Evolutionary conservation across 1,139 yeast genomes (phyloP).

Genomic region (Diutina pseudorugosa): DNA sequence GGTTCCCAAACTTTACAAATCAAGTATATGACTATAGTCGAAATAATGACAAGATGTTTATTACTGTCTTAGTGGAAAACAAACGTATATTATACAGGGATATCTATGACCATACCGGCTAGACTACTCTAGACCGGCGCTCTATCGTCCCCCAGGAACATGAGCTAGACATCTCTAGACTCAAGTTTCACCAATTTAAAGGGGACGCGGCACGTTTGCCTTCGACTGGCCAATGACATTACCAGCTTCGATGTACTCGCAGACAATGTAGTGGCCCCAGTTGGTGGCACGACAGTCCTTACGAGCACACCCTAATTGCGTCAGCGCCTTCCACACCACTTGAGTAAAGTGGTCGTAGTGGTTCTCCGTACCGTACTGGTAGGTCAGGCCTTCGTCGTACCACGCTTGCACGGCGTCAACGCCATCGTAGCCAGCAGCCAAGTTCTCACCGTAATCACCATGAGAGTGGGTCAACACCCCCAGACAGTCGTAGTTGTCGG

Average conservation of each 20-base stretch:
- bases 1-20: no score
- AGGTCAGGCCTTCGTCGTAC: constrained; percentile 15
- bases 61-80: no score
- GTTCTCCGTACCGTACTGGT: constrained; percentile 8
- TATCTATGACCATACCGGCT: background rate
- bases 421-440: constrained; percentile 43
- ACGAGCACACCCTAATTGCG: constrained; percentile 7
- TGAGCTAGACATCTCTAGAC: background rate
- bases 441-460: constrained; percentile 18
- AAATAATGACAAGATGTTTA: no score
- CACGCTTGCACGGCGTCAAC: constrained; percentile 48
- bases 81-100: background rate
- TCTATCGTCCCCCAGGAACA: background rate
- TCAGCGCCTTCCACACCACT: constrained; percentile 4
- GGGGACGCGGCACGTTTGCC: constrained; percentile 30
- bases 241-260: constrained; percentile 43
- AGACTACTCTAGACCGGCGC: background rate
- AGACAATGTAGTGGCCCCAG: constrained; percentile 41
- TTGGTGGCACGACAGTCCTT: constrained; percentile 31
- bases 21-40: no score
- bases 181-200: background rate
- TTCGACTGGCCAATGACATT: constrained; percentile 35
- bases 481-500: constrained; percentile 15
- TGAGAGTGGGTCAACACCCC: constrained; percentile 16
- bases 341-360: constrained; percentile 9